Conservation (phyloP, 164 flowering plant genomes). For the Umbellularia californica region DNA sequence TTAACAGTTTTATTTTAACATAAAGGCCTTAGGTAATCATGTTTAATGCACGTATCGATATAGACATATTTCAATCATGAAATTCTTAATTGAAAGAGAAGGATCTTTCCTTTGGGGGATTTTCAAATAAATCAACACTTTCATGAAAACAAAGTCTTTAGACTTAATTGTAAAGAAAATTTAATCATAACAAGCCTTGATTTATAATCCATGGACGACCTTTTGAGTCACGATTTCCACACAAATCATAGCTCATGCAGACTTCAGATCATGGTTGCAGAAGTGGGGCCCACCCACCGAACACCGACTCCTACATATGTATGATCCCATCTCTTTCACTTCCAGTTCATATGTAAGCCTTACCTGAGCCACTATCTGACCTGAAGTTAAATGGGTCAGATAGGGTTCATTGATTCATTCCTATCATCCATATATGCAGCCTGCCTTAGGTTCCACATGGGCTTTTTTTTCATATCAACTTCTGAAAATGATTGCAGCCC, state of each 20-base stretch:
- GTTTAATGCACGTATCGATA: not conserved
- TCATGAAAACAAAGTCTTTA: not conserved
- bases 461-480: no score
- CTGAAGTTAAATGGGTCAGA: no score
- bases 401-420: no score
- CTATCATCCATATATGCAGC: no score
- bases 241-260: no score
- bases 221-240: not conserved
- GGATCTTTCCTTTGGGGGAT: not conserved
- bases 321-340: not conserved
- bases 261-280: no score
- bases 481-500: no score
- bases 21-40: not conserved
- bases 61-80: not conserved
- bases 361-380: no score
- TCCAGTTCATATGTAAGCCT: no score
- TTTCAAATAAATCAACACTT: not conserved
- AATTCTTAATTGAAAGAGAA: not conserved
- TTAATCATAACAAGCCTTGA: not conserved
- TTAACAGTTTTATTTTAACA: not conserved
- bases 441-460: no score
- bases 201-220: not conserved
- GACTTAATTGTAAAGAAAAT: no score
- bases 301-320: not conserved
- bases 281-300: not conserved